Percentiles rank a stretch among this genome's conserved stretches.
These are phyloP conservation scores for Picea abies DNA, from an alignment of 83 land plant genomes.

Conservation along the genomic window DNA sequence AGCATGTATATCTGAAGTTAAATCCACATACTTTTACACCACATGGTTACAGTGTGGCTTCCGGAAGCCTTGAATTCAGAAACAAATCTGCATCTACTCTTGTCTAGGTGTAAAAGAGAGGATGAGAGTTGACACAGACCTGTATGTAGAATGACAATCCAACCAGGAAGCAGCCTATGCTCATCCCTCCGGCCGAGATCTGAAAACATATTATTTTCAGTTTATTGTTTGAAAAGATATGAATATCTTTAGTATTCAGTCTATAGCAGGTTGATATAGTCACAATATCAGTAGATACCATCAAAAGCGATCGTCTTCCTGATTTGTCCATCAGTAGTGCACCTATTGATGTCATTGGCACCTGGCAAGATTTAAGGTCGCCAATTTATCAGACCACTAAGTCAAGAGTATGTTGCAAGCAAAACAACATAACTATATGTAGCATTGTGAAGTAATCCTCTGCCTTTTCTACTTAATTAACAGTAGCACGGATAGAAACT, in stretches of 20 bases:
- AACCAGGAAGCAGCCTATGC: conserved; percentile 48
- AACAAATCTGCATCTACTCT: too few relatives aligned
- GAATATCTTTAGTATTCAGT: neutral
- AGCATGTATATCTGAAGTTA: too few relatives aligned
- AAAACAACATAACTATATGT: neutral
- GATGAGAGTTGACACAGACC: conserved; percentile 23
- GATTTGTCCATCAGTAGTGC: conserved; percentile 65
- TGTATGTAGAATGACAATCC: conserved; percentile 64
- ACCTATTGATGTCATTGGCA: conserved; percentile 56
- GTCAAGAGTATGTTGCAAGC: neutral
- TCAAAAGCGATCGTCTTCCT: conserved; percentile 65
- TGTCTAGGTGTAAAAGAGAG: neutral
- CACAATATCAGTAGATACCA: conserved; percentile 37
- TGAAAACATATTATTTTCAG: conserved; percentile 17
- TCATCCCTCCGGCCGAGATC: conserved; percentile 71
- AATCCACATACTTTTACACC: too few relatives aligned
- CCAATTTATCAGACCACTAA: neutral
- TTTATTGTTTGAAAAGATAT: neutral
- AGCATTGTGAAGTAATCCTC: neutral
- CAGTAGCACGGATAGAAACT: too few relatives aligned
- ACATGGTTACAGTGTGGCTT: too few relatives aligned
- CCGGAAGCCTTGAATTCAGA: too few relatives aligned
- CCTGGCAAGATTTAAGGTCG: conserved; percentile 23
- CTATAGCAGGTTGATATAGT: too few relatives aligned
- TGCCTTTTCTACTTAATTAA: too few relatives aligned